Evolutionary conservation across 805 yeast genomes (phyloP), one percentile per base, ranked within the genome.

Genomic region (Maudiozyma barnettii): DNA sequence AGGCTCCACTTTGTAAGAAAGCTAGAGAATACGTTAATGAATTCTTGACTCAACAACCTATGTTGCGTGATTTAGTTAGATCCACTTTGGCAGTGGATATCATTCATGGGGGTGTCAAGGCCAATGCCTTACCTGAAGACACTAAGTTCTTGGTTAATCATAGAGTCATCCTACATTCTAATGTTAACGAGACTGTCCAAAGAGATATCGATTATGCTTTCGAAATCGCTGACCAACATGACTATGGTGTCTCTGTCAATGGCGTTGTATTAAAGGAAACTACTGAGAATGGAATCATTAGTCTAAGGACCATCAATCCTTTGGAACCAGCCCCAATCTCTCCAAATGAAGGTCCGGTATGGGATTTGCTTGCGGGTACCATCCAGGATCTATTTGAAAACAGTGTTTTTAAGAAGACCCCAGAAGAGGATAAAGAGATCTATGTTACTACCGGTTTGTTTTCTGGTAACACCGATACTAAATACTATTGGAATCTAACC

Each of bases 91-190:
- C 91, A 0, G 71, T 76, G 41, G 88, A 82, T 56, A 72, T 81
- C 21, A 70, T 86, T 49, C 58, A 65, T 12, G 93, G 93, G 26
- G 95, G 95, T 40, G 74, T 79, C 49, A 85, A 85, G 64, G 72
- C 81, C 22, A 85, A 85, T 58, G 89, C 93, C 1, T 66, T 85
- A 42, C 95, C 95, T 2, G 91, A 84, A 59, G 63, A 70, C 22
- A 77, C 77, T 3, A 62, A 65, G 29, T 68, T 79, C 39, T 58
- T 72, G 33, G 70, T 82, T 40, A 84, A 86, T 64, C 83, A 82
- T 57, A 72, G 95, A 58, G 71, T 84, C 47, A 74, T 78, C 18
- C 66, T 79, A 41, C 87, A 79, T 51, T 72, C 80, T 14, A 65
- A 73, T 20, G 69, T 75, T 1, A 63, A 67, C 5, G 72, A 68